phyloP scores from a whole-genome alignment of 345 rosid genomes.

The Ceriops zippeliana region DNA sequence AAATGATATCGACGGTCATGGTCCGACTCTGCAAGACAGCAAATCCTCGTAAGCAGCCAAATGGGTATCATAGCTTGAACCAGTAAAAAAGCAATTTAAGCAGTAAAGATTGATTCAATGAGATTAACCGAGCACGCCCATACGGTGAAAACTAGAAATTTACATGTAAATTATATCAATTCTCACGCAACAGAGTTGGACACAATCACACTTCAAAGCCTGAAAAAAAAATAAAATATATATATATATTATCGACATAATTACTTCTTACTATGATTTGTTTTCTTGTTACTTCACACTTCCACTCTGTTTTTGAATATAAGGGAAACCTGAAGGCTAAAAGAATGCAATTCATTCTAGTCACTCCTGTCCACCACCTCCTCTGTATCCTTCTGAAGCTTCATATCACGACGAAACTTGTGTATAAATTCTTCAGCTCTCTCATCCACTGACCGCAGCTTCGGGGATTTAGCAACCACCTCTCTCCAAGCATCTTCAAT shows the following conservation, averaged over 20 bases:
- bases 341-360: conserved; percentile 6
- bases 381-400: conserved; percentile 59
- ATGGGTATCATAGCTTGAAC: no score
- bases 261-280: not conserved
- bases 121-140: no score
- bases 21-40: no score
- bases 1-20: no score
- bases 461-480: conserved; percentile 70
- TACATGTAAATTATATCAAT: no score
- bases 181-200: no score
- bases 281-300: conserved; percentile 1
- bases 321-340: not conserved
- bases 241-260: not conserved
- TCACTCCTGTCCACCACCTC: conserved; percentile 68
- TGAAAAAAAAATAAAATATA: not conserved
- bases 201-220: no score
- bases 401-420: conserved; percentile 59
- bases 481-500: conserved; percentile 84
- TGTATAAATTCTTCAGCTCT: conserved; percentile 81
- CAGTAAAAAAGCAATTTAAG: no score
- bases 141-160: no score
- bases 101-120: no score
- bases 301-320: not conserved
- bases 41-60: no score
- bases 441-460: conserved; percentile 67